phyloP scores from a whole-genome alignment of 2,329 filamentous ascomycete species.

The Aureobasidium zeae region DNA sequence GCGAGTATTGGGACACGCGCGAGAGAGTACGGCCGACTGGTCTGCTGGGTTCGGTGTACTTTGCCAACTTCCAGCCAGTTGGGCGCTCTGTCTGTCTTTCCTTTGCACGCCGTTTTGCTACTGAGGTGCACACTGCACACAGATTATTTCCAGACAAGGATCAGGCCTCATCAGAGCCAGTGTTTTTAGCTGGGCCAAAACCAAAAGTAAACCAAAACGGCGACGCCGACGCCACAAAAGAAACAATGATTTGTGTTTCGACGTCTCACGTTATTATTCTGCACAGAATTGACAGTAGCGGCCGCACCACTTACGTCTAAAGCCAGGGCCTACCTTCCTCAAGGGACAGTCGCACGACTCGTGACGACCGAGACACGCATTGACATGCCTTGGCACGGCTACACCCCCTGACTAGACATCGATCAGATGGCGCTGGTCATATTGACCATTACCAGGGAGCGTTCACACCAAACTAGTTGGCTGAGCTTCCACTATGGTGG shows the following conservation, averaged over 20 bases:
- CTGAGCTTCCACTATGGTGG: neutral
- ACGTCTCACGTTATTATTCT: constrained; percentile 4
- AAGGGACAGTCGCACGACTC: constrained; percentile 13
- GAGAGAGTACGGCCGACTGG: constrained; percentile 6
- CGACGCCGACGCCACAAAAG: constrained; percentile 9
- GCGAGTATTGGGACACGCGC: constrained; percentile 10
- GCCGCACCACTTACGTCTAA: constrained; percentile 15
- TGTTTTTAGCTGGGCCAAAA: neutral
- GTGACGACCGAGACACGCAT: constrained; percentile 7
- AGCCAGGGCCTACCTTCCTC: constrained; percentile 4
- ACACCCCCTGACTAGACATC: constrained; percentile 11
- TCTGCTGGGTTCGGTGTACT: constrained; percentile 6
- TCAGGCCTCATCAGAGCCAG: constrained; percentile 7
- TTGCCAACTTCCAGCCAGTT: neutral
- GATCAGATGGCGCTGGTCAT: neutral
- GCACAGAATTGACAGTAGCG: constrained; percentile 11
- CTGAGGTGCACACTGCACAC: neutral
- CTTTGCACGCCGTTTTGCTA: constrained; percentile 4
- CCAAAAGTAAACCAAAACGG: constrained; percentile 14
- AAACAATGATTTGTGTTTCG: constrained; percentile 17
- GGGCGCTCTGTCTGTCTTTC: constrained; percentile 2
- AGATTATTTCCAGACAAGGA: constrained; percentile 1
- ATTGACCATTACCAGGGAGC: neutral
- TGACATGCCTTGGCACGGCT: constrained; percentile 7
- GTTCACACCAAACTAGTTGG: neutral